phyloP scores from a whole-genome alignment of 2,329 filamentous ascomycete species.

The Pseudogymnoascus destructans region DNA sequence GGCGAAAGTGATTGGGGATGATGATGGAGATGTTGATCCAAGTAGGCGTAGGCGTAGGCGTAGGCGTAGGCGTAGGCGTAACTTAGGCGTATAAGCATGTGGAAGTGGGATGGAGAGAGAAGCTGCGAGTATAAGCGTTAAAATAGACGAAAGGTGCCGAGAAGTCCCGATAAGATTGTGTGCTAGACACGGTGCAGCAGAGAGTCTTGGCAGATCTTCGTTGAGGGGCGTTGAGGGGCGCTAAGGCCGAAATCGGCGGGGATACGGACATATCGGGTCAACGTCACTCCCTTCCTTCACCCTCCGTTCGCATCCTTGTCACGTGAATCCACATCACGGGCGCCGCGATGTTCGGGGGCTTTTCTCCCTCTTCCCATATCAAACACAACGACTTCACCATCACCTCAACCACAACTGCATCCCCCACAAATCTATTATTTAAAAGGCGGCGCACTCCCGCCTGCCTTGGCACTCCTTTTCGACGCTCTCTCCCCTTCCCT shows the following conservation, averaged over 20 bases:
- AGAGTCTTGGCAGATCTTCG: background rate
- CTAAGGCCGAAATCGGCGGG: background rate
- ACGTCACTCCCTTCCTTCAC: conserved; percentile 2
- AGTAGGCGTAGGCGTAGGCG: too few species aligned
- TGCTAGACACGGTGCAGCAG: background rate
- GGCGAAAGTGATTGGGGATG: background rate
- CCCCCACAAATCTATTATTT: background rate
- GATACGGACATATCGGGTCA: background rate
- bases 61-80: too few species aligned
- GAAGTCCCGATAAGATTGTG: background rate
- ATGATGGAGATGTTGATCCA: background rate
- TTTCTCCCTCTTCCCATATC: background rate
- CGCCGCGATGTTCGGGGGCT: background rate
- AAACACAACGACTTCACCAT: background rate
- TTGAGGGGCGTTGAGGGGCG: background rate
- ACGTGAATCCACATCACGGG: background rate
- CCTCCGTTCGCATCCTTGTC: background rate
- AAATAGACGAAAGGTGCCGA: background rate
- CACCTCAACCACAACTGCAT: background rate
- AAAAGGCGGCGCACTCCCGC: background rate
- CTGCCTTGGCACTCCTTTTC: background rate
- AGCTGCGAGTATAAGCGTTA: background rate
- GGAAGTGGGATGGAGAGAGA: background rate
- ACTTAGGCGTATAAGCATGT: background rate
- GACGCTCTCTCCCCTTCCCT: background rate